Evolutionary conservation across 768 basidiomycete genomes (phyloP), one percentile per base, ranked within the genome.

Genomic region (Boletus barrowsii): DNA sequence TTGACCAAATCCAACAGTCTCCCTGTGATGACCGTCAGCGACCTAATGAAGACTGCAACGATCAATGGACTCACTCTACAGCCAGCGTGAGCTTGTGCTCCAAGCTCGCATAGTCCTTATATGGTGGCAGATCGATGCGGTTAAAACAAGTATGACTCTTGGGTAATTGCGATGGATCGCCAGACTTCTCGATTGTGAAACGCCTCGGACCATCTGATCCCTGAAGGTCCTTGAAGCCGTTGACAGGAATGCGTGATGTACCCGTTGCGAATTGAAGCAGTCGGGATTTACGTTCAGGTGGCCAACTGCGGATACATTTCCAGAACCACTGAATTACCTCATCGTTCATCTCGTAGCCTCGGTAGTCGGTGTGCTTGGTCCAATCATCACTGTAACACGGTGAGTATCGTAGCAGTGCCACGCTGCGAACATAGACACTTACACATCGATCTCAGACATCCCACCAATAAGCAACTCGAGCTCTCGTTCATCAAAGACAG

Each of bases 261-360:
- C 95, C 95, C 20, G 95, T 98, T 8, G 95, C 93, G 68, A 99
- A 99, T 72, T 98, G 96, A 50, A 98, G 76, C 48, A 98, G 73
- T 32, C 96, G 90, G 14, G 92, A 94, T 77, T 99, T 99, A 73
- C 95, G 88, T 77, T 99, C 97, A 1, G 96, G 87, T 11, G 97
- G 96, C 97, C 97, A 99, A 63, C 88, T 85, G 61, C 92, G 88
- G 42, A 99, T 92, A 64, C 93, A 94, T 76, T 98, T 93, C 97
- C 97, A 99, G 87, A 99, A 99, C 97, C 97, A 99, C 68, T 98
- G 93, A 53, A 99, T 95, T 45, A 95, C 91, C 66, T 96, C 93
- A 67, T 96, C 93, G 64, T 88, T 90, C 73, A 92, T 85, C 73
- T 94, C 91, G 67, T 95, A 96, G 15, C 93, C 96, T 60, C 96